phyloP scores from a whole-genome alignment of 2,329 filamentous ascomycete genomes.

The Aspergillus sojae region DNA sequence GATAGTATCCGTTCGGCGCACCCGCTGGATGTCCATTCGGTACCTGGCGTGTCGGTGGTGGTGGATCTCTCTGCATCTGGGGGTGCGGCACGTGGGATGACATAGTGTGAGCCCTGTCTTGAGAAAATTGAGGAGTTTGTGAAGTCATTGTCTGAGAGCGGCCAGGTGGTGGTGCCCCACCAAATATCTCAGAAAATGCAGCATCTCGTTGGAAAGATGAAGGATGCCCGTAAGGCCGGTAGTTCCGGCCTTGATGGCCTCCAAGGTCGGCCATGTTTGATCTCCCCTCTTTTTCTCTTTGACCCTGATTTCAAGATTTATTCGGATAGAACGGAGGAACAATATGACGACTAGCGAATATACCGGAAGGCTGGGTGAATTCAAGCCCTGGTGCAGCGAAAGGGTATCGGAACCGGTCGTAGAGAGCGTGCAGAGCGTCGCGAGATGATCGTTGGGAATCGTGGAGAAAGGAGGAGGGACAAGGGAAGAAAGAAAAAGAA shows the following conservation, averaged over 20 bases:
- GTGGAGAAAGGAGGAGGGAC: constrained; percentile 30
- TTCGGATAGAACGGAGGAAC: constrained; percentile 11
- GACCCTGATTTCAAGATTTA: constrained; percentile 7
- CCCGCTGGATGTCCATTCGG: constrained; percentile 47
- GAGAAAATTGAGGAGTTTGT: constrained; percentile 63
- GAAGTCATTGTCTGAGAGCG: constrained; percentile 96
- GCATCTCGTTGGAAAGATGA: constrained; percentile 77
- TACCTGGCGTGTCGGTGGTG: constrained; percentile 47
- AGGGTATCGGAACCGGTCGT: constrained; percentile 34
- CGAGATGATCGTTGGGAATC: constrained; percentile 35
- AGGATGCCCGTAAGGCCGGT: constrained; percentile 59
- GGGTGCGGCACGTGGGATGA: constrained; percentile 55
- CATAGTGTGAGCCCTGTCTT: constrained; percentile 80
- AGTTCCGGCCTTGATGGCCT: constrained; percentile 63
- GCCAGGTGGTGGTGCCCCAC: constrained; percentile 78
- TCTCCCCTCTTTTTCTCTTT: constrained; percentile 14
- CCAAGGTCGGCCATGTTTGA: constrained; percentile 64
- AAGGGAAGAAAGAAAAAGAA: constrained; percentile 21
- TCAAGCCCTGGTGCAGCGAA: constrained; percentile 5
- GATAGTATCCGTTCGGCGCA: constrained; percentile 44
- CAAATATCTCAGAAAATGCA: constrained; percentile 95
- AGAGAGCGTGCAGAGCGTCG: constrained; percentile 37
- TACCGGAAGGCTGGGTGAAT: neutral
- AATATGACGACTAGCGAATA: constrained; percentile 1
- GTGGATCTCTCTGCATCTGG: constrained; percentile 46